Evolutionary conservation across 805 yeast species (phyloP).

Genomic region (Allodekkera sacchari): DNA sequence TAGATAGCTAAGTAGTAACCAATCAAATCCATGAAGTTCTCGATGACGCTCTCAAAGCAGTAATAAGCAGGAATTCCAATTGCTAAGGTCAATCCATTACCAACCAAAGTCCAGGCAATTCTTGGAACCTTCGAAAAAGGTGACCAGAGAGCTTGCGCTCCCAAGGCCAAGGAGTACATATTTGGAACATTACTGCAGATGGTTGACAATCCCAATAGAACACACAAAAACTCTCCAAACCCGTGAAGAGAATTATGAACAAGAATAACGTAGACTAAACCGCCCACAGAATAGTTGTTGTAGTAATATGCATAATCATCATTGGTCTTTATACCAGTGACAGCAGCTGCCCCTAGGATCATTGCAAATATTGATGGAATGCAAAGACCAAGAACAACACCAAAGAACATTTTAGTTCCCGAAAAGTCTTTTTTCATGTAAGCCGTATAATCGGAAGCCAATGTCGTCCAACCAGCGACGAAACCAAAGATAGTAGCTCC

Average conservation of each 20-base stretch:
- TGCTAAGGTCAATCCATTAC: slow-evolving; percentile 71
- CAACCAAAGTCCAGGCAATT: slow-evolving; percentile 70
- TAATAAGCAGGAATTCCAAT: slow-evolving; percentile 86
- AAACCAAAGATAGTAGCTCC: slow-evolving; percentile 83
- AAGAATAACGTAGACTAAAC: slow-evolving; percentile 69
- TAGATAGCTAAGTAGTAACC: slow-evolving; percentile 88
- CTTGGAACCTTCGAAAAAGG: slow-evolving; percentile 71
- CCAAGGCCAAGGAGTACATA: slow-evolving; percentile 83
- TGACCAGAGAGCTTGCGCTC: slow-evolving; percentile 80
- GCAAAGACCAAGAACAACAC: slow-evolving; percentile 55
- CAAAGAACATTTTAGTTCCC: slow-evolving; percentile 50
- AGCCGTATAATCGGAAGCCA: slow-evolving; percentile 86
- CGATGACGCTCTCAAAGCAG: slow-evolving; percentile 63
- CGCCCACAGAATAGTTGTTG: slow-evolving; percentile 58
- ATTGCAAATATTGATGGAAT: slow-evolving; percentile 65
- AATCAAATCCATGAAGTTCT: slow-evolving; percentile 83
- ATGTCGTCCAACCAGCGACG: slow-evolving; percentile 92
- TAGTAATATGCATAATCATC: slow-evolving; percentile 43
- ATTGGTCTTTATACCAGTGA: slow-evolving; percentile 50
- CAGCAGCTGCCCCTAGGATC: slow-evolving; percentile 82
- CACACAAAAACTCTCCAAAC: slow-evolving; percentile 86
- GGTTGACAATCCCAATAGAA: slow-evolving; percentile 74
- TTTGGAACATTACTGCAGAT: slow-evolving; percentile 90
- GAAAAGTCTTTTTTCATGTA: slow-evolving; percentile 68
- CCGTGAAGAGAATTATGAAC: slow-evolving; percentile 77